Percentiles rank a stretch among this genome's conserved stretches.
These are phyloP conservation scores for Rhodotorula sphaerocarpa DNA, from an alignment of 768 basidiomycete species.

Conservation along the genomic window DNA sequence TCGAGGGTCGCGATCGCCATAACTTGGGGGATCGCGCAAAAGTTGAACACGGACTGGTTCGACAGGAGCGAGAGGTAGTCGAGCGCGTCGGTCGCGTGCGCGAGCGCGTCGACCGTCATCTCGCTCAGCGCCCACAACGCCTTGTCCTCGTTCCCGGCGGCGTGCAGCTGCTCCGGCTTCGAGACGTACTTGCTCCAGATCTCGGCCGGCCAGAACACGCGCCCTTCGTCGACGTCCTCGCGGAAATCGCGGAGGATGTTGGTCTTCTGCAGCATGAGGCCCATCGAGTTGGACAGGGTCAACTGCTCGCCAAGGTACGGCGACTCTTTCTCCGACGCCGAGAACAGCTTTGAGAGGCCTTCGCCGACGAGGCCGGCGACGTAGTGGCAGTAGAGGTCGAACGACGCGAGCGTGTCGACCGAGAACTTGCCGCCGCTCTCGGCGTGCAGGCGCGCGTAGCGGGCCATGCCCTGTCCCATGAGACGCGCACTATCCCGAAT, in stretches of 20 bases:
- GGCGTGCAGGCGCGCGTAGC: constrained; percentile 72
- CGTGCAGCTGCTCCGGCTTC: constrained; percentile 50
- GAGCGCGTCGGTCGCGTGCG: constrained; percentile 73
- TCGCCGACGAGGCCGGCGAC: constrained; percentile 89
- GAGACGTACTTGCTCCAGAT: constrained; percentile 58
- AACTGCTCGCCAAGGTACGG: constrained; percentile 63
- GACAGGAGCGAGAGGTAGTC: constrained; percentile 80
- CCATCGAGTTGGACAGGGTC: constrained; percentile 85
- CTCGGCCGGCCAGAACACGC: constrained; percentile 90
- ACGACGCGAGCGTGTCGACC: constrained; percentile 69
- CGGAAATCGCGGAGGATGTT: constrained; percentile 94
- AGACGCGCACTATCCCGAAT: constrained; percentile 75
- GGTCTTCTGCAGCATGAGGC: constrained; percentile 91
- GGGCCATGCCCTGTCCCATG: constrained; percentile 93
- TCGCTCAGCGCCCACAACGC: constrained; percentile 75
- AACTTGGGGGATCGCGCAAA: constrained; percentile 84
- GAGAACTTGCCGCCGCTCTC: constrained; percentile 56
- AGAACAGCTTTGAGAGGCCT: constrained; percentile 33
- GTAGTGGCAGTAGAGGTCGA: constrained; percentile 96
- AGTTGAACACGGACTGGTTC: constrained; percentile 90
- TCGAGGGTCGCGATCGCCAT: constrained; percentile 95
- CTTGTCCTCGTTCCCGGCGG: constrained; percentile 52
- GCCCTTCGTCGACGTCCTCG: constrained; percentile 74
- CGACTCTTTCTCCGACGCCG: constrained; percentile 32
- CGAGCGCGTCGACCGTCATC: constrained; percentile 78